Percentiles rank a stretch among this genome's conserved stretches.
phyloP scores from a whole-genome alignment of 2,329 filamentous ascomycete species.

The Keithomyces neogunnii region DNA sequence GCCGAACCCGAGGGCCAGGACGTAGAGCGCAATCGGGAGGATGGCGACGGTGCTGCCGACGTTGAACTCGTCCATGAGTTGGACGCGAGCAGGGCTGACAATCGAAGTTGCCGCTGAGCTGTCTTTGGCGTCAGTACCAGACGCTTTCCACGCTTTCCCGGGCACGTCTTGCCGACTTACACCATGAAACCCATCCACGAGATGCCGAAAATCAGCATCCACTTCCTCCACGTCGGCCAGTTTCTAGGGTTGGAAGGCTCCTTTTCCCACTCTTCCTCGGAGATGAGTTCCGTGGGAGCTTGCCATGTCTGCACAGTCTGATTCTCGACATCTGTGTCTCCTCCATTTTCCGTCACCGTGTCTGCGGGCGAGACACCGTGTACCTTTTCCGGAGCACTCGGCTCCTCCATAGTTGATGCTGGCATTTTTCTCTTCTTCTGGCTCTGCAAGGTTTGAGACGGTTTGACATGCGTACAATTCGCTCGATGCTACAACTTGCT shows the following conservation, averaged over 20 bases:
- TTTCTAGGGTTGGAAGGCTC: slow-evolving; percentile 36
- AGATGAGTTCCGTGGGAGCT: background rate
- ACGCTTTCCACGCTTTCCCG: background rate
- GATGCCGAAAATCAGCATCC: slow-evolving; percentile 27
- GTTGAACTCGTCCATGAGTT: slow-evolving; percentile 44
- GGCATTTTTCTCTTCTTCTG: too few relatives aligned
- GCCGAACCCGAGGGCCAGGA: slow-evolving; percentile 50
- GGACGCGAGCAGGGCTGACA: slow-evolving; percentile 36
- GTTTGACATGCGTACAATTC: too few relatives aligned
- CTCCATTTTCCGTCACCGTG: background rate
- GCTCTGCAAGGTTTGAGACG: too few relatives aligned
- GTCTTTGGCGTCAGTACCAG: background rate
- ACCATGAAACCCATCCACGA: slow-evolving; percentile 31
- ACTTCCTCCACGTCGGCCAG: slow-evolving; percentile 36
- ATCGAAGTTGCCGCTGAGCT: slow-evolving; percentile 47
- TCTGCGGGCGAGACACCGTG: background rate
- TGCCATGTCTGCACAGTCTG: background rate
- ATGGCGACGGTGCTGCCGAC: slow-evolving; percentile 47
- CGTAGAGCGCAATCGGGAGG: slow-evolving; percentile 51
- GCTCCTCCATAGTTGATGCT: background rate
- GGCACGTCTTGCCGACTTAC: slow-evolving; percentile 15
- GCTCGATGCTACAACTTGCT: too few relatives aligned
- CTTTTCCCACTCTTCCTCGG: slow-evolving; percentile 8
- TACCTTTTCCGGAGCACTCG: background rate
- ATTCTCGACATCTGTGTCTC: background rate